Evolutionary conservation across 768 basidiomycete species (phyloP).

Genomic region (Tylopilus vinaceipallidus): DNA sequence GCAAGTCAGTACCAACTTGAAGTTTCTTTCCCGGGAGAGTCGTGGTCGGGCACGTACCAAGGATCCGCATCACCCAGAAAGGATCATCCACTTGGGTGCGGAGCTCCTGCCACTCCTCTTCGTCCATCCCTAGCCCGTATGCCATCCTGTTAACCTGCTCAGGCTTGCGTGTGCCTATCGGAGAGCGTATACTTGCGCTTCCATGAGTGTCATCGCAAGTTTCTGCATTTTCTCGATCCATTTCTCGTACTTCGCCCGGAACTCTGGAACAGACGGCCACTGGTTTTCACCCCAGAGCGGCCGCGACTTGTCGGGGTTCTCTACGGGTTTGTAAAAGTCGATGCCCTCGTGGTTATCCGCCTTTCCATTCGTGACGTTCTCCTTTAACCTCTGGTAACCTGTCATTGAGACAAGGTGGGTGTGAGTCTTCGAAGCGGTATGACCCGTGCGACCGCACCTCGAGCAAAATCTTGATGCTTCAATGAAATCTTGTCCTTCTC

Average conservation of each 20-base stretch:
- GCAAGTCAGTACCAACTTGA: not conserved
- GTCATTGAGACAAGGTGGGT: not conserved
- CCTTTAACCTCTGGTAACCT: conserved; percentile 81
- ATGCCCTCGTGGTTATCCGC: conserved; percentile 84
- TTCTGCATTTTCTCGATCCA: conserved; percentile 88
- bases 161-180: not conserved
- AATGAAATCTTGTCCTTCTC: conserved; percentile 78
- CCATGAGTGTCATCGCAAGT: conserved; percentile 80
- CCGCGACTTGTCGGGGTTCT: conserved; percentile 64
- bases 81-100: conserved; percentile 73
- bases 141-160: conserved; percentile 59
- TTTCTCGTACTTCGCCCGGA: conserved; percentile 59
- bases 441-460: conserved; percentile 50
- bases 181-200: conserved; percentile 55
- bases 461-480: conserved; percentile 64
- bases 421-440: not conserved
- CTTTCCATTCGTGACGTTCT: conserved; percentile 85
- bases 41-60: conserved; percentile 45
- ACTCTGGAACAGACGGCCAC: conserved; percentile 65
- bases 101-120: conserved; percentile 67
- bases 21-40: not conserved
- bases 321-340: conserved; percentile 77
- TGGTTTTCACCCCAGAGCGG: conserved; percentile 85
- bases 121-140: conserved; percentile 69
- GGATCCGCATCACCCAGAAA: conserved; percentile 88